Evolutionary conservation across 2,329 filamentous ascomycete species (phyloP).

Genomic region (Pseudopyricularia cyperi): DNA sequence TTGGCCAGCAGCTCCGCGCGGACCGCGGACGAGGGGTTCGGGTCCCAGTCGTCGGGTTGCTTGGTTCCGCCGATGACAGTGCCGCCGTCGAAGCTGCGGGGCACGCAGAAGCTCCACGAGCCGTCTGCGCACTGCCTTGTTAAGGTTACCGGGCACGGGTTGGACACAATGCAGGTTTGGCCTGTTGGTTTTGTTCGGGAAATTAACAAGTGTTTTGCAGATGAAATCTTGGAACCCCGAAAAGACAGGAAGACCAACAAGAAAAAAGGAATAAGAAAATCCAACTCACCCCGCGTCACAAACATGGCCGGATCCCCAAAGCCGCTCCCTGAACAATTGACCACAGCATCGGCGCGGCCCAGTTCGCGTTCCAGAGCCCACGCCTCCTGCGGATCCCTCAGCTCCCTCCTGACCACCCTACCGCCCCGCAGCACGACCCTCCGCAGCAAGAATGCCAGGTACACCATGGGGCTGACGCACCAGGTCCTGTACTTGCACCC

Average conservation of each 20-base stretch:
- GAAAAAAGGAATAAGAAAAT: background rate
- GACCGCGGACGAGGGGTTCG: slow-evolving; percentile 30
- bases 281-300: slow-evolving; percentile 25
- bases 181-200: slow-evolving; percentile 26
- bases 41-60: slow-evolving; percentile 42
- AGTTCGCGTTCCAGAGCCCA: slow-evolving; percentile 19
- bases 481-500: slow-evolving; percentile 40
- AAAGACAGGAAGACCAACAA: background rate
- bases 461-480: slow-evolving; percentile 41
- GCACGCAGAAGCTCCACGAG: slow-evolving; percentile 49
- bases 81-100: slow-evolving; percentile 46
- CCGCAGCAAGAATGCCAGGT: slow-evolving; percentile 33
- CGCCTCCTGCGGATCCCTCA: slow-evolving; percentile 23
- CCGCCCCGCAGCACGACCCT: slow-evolving; percentile 24
- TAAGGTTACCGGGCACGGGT: slow-evolving; percentile 26
- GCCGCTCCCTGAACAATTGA: slow-evolving; percentile 33
- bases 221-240: too few species aligned
- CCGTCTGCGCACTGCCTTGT: slow-evolving; percentile 52
- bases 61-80: slow-evolving; percentile 57
- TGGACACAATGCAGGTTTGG: slow-evolving; percentile 32
- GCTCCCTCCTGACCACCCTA: slow-evolving; percentile 17
- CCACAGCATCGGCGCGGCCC: slow-evolving; percentile 17
- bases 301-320: slow-evolving; percentile 25
- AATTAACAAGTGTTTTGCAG: background rate
- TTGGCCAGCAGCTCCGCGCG: slow-evolving; percentile 29